A percentile compares a stretch with the other conserved stretches of the same genome.
These are phyloP conservation scores for Pascua guehoae DNA, from an alignment of 1,284 basidiomycete genomes.

Conservation along the genomic window DNA sequence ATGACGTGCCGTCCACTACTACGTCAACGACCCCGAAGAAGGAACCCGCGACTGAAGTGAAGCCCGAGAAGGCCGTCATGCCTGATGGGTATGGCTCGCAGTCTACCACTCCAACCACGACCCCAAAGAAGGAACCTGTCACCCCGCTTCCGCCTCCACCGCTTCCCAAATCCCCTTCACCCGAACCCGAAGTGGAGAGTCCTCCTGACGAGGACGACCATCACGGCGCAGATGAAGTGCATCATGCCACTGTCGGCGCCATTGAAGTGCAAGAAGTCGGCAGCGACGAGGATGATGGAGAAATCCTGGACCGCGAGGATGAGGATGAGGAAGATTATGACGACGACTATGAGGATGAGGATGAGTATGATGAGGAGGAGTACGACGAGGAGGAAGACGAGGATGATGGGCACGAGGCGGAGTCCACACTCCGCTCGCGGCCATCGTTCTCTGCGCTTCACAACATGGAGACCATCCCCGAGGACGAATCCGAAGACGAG, in stretches of 20 bases:
- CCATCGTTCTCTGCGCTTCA: conserved; percentile 20
- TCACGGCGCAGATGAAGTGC: not conserved
- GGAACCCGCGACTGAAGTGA: not conserved
- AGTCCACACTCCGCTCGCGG: conserved; percentile 6
- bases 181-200: too few species aligned
- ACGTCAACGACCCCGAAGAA: not conserved
- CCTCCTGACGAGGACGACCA: not conserved
- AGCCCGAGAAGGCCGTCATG: not conserved
- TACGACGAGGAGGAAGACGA: conserved; percentile 20
- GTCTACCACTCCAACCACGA: not conserved
- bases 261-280: conserved; percentile 20
- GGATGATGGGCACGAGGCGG: conserved; percentile 20
- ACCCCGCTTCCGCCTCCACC: too few species aligned
- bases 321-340: conserved; percentile 19
- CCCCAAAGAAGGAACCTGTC: not conserved
- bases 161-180: too few species aligned
- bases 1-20: not conserved
- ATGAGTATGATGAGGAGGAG: conserved; percentile 18
- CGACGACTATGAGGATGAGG: conserved; percentile 22
- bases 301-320: conserved; percentile 18
- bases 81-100: too few species aligned
- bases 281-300: conserved; percentile 19
- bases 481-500: conserved; percentile 22
- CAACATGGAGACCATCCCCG: conserved; percentile 34
- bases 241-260: conserved; percentile 15